Evolutionary conservation across 768 basidiomycete genomes (phyloP), one percentile per base, ranked within the genome.

Genomic region (Mycena kentingensis): DNA sequence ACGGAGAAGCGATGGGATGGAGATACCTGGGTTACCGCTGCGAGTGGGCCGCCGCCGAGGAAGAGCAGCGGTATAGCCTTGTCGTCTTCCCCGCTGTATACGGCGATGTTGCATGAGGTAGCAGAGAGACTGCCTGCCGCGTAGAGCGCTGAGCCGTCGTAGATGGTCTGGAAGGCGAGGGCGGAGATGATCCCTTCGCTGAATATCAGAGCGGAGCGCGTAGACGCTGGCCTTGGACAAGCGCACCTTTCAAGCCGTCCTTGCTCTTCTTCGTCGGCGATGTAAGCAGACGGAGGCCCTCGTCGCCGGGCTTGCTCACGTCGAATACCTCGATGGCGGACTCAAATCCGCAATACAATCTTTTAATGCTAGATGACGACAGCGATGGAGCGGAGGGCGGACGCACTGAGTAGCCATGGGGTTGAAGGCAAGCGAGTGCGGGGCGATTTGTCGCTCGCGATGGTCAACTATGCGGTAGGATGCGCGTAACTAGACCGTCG

Each of bases 391-490:
- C 18, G 15, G 49, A 5, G 10, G 12, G n/a, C 25, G 42, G 41
- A 35, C 21, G 48, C 50, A 93, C 93, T 78, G 87, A 29, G 84
- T 74, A 0, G 81, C 84, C 4, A 79, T 70, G 1, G 76, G 67
- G 60, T 90, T 90, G 69, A 97, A 98, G 0, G 87, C 77, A 52
- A 98, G 74, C 59, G 83, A 83, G 49, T 93, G 88, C 0, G 96
- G 94, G 0, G 92, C 93, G 34, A 97, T 76, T 48, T 91, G 84
- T 27, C 94, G 81, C 70, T 98, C 96, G n/a, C 88, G 77, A 62
- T 98, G 95, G 67, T 98, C 94, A 10, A 98, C 80, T 32, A 98
- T 96, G 34, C 77, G 77, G 67, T 98, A 98, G 1, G 92, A 94
- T 0, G 94, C 96, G 16, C 95, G 83, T 18, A 92, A 79, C 95